Evolutionary conservation across 805 yeast species (phyloP).

Genomic region (Suhomyces xylopsoci): DNA sequence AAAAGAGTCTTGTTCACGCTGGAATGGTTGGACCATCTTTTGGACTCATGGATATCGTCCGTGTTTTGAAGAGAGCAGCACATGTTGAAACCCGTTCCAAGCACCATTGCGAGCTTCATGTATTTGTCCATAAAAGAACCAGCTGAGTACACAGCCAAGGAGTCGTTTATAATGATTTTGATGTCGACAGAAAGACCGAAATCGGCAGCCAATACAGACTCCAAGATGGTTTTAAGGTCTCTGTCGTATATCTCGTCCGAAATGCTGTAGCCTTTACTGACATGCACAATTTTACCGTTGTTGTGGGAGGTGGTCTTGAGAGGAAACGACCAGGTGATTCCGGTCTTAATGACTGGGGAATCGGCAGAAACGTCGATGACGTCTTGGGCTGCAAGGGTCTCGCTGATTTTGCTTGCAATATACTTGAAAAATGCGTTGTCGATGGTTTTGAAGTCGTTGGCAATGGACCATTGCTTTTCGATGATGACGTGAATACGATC

Average conservation of each 20-base stretch:
- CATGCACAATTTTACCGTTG: constrained; percentile 45
- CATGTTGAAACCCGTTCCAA: constrained; percentile 68
- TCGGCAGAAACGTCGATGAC: constrained; percentile 8
- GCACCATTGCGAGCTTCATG: constrained; percentile 51
- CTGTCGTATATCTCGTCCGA: constrained; percentile 38
- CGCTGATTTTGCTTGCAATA: constrained; percentile 35
- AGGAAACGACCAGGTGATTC: constrained; percentile 60
- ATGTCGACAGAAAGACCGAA: constrained; percentile 33
- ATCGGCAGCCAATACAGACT: constrained; percentile 22
- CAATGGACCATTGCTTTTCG: constrained; percentile 38
- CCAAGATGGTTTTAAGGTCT: constrained; percentile 44
- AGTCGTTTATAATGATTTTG: constrained; percentile 55
- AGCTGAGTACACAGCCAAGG: constrained; percentile 62
- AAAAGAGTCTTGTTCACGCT: constrained; percentile 22
- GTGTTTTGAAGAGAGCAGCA: constrained; percentile 37
- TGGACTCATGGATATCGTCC: constrained; percentile 15
- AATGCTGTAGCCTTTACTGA: constrained; percentile 61
- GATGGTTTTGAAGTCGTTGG: constrained; percentile 37
- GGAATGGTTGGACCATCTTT: constrained; percentile 7
- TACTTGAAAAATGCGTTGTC: constrained; percentile 41
- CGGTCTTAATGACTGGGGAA: constrained; percentile 29
- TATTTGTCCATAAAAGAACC: constrained; percentile 39
- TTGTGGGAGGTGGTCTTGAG: constrained; percentile 39
- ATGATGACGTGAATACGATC: constrained; percentile 24
- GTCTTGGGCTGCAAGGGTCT: constrained; percentile 23